Percentiles rank a stretch among this genome's conserved stretches.
Conservation (phyloP, 2,329 filamentous ascomycete species). For the Colletotrichum euphorbiae region DNA sequence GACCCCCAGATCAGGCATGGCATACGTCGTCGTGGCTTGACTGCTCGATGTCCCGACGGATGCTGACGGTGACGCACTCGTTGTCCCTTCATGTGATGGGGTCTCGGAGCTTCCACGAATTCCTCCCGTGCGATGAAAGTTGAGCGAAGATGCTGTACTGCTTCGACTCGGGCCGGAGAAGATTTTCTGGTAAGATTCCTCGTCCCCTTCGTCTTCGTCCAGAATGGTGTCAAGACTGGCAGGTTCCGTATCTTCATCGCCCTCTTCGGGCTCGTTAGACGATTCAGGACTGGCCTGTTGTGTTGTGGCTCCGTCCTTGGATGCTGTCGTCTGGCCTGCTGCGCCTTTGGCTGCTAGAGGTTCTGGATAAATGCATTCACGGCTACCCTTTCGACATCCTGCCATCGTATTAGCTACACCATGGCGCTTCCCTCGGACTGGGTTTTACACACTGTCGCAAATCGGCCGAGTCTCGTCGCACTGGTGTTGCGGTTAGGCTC, state of each 20-base stretch:
- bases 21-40: constrained; percentile 46
- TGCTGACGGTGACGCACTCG: constrained; percentile 64
- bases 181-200: constrained; percentile 38
- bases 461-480: constrained; percentile 91
- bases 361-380: constrained; percentile 92
- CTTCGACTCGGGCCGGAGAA: constrained; percentile 48
- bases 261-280: constrained; percentile 65
- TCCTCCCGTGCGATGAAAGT: constrained; percentile 47
- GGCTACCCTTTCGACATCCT: constrained; percentile 92
- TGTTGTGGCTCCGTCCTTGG: constrained; percentile 52
- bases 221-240: constrained; percentile 63
- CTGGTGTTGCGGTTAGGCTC: constrained; percentile 57
- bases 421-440: constrained; percentile 33
- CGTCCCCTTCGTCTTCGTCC: constrained; percentile 63
- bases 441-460: constrained; percentile 75
- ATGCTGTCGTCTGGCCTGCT: constrained; percentile 47
- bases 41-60: constrained; percentile 58
- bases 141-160: constrained; percentile 54
- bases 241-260: constrained; percentile 51
- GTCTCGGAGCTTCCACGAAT: constrained; percentile 65
- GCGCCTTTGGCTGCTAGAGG: constrained; percentile 61
- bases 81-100: constrained; percentile 62
- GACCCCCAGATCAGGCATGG: constrained; percentile 41
- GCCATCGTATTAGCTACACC: constrained; percentile 43
- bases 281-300: constrained; percentile 64